These are phyloP conservation scores for Monascus ruber DNA, from an alignment of 2,329 filamentous ascomycete genomes.

Conservation along the genomic window DNA sequence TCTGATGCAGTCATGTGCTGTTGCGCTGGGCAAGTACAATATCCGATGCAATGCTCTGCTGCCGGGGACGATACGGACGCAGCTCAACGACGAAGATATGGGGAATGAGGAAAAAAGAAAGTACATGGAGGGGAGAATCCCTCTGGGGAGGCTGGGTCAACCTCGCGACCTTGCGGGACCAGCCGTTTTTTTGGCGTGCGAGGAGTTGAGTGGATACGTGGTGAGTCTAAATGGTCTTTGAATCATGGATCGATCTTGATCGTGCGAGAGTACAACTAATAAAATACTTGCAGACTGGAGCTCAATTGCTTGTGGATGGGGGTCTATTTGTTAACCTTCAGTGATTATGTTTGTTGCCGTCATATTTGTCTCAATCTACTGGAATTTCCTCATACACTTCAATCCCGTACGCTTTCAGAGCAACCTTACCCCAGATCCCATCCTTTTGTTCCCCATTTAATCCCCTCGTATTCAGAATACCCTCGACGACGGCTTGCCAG, in stretches of 20 bases:
- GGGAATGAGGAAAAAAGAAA: conserved; percentile 57
- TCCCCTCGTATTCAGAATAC: conserved; percentile 41
- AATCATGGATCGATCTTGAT: not conserved
- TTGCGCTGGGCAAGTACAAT: conserved; percentile 61
- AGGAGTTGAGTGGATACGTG: conserved; percentile 67
- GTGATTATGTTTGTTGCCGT: conserved; percentile 26
- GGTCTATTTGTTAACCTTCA: conserved; percentile 84
- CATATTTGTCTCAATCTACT: not conserved
- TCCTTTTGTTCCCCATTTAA: conserved; percentile 51
- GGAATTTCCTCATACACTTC: conserved; percentile 1
- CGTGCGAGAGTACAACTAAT: not conserved
- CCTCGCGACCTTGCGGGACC: conserved; percentile 70
- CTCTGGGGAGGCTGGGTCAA: conserved; percentile 61
- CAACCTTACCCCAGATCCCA: conserved; percentile 62
- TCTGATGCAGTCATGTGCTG: conserved; percentile 73
- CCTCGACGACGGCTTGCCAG: conserved; percentile 63
- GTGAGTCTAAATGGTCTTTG: conserved; percentile 19
- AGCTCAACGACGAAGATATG: conserved; percentile 74
- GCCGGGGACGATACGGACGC: conserved; percentile 72
- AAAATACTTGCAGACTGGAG: conserved; percentile 46
- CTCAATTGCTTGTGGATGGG: conserved; percentile 76
- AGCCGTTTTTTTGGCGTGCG: conserved; percentile 72
- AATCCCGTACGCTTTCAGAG: conserved; percentile 54
- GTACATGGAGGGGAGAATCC: conserved; percentile 75
- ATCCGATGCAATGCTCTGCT: conserved; percentile 77